Conservation (phyloP, 2,329 filamentous ascomycete species). For the Sporothrix globosa region DNA sequence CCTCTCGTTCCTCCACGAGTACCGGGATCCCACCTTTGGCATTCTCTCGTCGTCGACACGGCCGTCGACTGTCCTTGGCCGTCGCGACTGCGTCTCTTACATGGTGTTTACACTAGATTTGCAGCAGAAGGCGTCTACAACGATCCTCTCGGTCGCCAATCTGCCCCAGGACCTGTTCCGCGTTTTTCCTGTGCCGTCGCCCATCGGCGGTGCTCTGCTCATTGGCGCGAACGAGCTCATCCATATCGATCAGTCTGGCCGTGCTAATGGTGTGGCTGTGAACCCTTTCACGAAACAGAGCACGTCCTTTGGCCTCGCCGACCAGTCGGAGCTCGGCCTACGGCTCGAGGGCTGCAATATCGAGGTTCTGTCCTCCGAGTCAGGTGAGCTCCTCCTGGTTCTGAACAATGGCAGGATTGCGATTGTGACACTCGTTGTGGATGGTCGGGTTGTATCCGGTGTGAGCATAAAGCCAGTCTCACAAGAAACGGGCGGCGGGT, state of each 20-base stretch:
- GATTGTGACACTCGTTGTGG: constrained; percentile 79
- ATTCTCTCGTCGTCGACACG: constrained; percentile 79
- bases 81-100: constrained; percentile 85
- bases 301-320: constrained; percentile 81
- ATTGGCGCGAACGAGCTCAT: constrained; percentile 89
- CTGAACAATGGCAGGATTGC: constrained; percentile 74
- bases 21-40: constrained; percentile 95
- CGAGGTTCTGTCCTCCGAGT: constrained; percentile 74
- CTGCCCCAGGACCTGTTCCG: constrained; percentile 86
- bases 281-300: constrained; percentile 84
- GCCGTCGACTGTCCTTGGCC: constrained; percentile 75
- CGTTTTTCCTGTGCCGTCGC: constrained; percentile 79
- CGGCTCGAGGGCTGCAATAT: constrained; percentile 80
- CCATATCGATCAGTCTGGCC: constrained; percentile 94
- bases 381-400: constrained; percentile 82
- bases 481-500: constrained; percentile 62
- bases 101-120: constrained; percentile 95
- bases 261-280: constrained; percentile 87
- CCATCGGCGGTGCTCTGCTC: constrained; percentile 85
- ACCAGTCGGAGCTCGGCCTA: constrained; percentile 80
- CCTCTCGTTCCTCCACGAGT: constrained; percentile 92
- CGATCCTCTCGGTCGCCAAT: constrained; percentile 80
- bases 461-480: constrained; percentile 71
- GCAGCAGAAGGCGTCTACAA: constrained; percentile 89
- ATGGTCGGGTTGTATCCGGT: constrained; percentile 88